Conservation (phyloP, 768 basidiomycete genomes). For the Chalciporus pseudorubinellus region DNA sequence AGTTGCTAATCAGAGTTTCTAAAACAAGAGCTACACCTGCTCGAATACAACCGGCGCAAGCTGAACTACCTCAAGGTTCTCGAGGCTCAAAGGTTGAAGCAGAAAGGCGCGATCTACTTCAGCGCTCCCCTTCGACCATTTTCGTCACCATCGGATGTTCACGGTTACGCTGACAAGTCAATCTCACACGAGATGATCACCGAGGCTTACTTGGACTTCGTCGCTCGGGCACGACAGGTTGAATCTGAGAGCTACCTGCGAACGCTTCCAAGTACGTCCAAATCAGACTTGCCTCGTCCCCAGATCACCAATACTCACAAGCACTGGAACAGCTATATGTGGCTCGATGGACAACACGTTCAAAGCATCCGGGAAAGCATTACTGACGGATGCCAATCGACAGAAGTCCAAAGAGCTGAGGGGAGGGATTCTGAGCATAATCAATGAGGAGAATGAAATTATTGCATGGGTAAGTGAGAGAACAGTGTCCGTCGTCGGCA, state of each 20-base stretch:
- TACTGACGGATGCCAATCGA: not conserved
- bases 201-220: conserved; percentile 18
- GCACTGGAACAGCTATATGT: conserved; percentile 1
- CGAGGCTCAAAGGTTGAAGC: not conserved
- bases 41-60: conserved; percentile 14
- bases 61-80: conserved; percentile 15
- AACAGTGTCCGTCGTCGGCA: too few relatives aligned
- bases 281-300: too few relatives aligned
- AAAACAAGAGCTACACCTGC: conserved; percentile 22
- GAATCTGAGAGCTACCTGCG: not conserved
- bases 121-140: not conserved
- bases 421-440: conserved; percentile 13
- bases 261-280: not conserved
- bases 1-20: not conserved
- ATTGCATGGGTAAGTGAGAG: conserved; percentile 15
- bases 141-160: not conserved
- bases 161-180: conserved; percentile 2
- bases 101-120: not conserved
- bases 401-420: not conserved
- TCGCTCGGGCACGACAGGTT: not conserved
- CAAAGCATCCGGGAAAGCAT: conserved; percentile 11
- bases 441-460: conserved; percentile 17
- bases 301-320: too few relatives aligned
- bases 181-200: conserved; percentile 22
- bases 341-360: conserved; percentile 13